Evolutionary conservation across 192 early-diverging fungal genomes (phyloP).

Genomic region (Rhizophagus sp.): DNA sequence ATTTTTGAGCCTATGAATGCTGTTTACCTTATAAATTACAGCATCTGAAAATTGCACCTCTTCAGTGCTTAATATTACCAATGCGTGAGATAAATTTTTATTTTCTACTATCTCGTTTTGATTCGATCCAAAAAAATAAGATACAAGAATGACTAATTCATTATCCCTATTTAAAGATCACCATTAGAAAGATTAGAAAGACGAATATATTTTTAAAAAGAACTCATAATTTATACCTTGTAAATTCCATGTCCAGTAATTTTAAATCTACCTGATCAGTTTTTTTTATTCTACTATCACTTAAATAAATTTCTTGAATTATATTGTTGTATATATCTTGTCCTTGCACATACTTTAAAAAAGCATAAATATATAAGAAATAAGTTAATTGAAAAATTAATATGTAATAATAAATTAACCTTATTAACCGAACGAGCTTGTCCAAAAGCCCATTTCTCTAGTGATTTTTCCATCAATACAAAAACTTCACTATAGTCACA

Average conservation of each 20-base stretch:
- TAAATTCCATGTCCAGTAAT: slow-evolving; percentile 24
- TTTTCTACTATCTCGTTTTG: background rate
- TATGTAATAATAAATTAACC: background rate
- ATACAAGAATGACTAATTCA: slow-evolving; percentile 18
- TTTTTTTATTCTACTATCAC: slow-evolving; percentile 8
- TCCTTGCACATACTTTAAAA: slow-evolving; percentile 7
- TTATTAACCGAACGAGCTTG: background rate
- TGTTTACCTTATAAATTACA: background rate
- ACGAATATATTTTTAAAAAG: background rate
- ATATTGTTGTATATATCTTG: slow-evolving; percentile 17
- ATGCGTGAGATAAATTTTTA: background rate
- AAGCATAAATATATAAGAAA: background rate
- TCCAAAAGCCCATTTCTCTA: slow-evolving; percentile 11
- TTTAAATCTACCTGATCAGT: background rate
- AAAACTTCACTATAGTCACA: background rate
- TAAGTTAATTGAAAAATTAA: no score
- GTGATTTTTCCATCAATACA: slow-evolving; percentile 12
- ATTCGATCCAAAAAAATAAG: background rate
- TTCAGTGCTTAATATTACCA: background rate
- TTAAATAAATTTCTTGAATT: background rate
- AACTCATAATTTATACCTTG: background rate
- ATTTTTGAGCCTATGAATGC: background rate
- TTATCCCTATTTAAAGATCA: background rate
- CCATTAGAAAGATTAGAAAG: no score
- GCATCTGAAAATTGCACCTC: background rate